Percentiles rank a stretch among this genome's conserved stretches.
Conservation (phyloP, 352 stramenopile genomes). For the Phytophthora brassicae region DNA sequence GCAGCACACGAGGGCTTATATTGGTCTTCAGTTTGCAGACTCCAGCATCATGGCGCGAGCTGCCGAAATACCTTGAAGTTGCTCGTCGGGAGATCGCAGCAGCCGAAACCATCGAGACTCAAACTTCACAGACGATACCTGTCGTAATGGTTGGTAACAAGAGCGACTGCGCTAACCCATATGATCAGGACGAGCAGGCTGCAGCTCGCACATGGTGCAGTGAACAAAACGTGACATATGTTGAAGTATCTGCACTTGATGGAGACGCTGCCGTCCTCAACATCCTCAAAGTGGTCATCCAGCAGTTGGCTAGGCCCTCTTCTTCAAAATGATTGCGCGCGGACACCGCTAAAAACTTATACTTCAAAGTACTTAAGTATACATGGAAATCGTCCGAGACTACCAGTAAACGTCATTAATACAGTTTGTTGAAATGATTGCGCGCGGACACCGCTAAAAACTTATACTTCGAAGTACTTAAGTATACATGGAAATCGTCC, state of each 20-base stretch:
- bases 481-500: no score
- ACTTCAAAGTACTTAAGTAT: no score
- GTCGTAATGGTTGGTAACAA: constrained; percentile 37
- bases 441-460: no score
- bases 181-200: constrained; percentile 2
- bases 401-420: no score
- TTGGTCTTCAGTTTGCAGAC: constrained; percentile 48
- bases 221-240: constrained; percentile 13
- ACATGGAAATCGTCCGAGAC: no score
- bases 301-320: neutral
- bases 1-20: constrained; percentile 30
- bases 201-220: constrained; percentile 21
- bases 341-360: no score
- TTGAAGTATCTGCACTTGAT: constrained; percentile 20
- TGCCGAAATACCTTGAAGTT: constrained; percentile 31
- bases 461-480: no score
- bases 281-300: constrained; percentile 26
- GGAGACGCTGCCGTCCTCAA: constrained; percentile 9
- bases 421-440: no score
- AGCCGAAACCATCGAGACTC: constrained; percentile 2
- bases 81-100: constrained; percentile 13
- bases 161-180: constrained; percentile 12
- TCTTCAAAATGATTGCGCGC: neutral
- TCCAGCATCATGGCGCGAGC: constrained; percentile 27
- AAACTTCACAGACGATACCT: constrained; percentile 2